A percentile compares a stretch with the other conserved stretches of the same genome.
These are phyloP conservation scores for Floccularia luteovirens DNA, from an alignment of 768 basidiomycete genomes.

Conservation along the genomic window DNA sequence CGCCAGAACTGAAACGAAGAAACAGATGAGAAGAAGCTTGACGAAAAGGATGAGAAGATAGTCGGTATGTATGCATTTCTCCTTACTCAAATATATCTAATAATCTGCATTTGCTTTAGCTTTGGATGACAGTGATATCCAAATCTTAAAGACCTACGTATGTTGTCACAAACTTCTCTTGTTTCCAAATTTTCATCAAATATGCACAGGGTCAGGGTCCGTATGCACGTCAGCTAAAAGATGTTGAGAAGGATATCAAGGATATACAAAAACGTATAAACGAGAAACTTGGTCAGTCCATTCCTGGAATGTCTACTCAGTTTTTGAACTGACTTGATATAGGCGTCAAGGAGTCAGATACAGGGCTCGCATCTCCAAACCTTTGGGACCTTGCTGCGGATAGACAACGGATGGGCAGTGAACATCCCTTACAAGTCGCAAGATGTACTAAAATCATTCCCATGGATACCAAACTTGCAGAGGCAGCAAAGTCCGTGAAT, in stretches of 20 bases:
- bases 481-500: slow-evolving; percentile 73
- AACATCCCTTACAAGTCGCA: slow-evolving; percentile 94
- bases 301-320: not conserved
- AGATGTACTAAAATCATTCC: slow-evolving; percentile 98
- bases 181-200: slow-evolving; percentile 5
- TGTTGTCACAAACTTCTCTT: slow-evolving; percentile 13
- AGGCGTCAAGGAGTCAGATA: slow-evolving; percentile 98
- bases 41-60: slow-evolving; percentile 94
- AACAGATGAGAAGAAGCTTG: slow-evolving; percentile 76
- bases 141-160: slow-evolving; percentile 98
- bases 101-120: slow-evolving; percentile 35
- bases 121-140: slow-evolving; percentile 96
- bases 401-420: slow-evolving; percentile 82
- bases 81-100: not conserved
- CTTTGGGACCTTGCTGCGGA: slow-evolving; percentile 97
- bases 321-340: slow-evolving; percentile 4
- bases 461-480: slow-evolving; percentile 66
- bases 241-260: slow-evolving; percentile 87
- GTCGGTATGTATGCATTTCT: slow-evolving; percentile 41
- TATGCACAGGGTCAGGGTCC: slow-evolving; percentile 88
- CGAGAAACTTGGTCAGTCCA: slow-evolving; percentile 86
- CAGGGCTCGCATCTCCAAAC: slow-evolving; percentile 93
- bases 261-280: slow-evolving; percentile 96
- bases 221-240: slow-evolving; percentile 83
- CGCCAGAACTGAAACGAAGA: not conserved